phyloP scores from a whole-genome alignment of 2,329 filamentous ascomycete species.

The Graphiopsis chlorocephala region DNA sequence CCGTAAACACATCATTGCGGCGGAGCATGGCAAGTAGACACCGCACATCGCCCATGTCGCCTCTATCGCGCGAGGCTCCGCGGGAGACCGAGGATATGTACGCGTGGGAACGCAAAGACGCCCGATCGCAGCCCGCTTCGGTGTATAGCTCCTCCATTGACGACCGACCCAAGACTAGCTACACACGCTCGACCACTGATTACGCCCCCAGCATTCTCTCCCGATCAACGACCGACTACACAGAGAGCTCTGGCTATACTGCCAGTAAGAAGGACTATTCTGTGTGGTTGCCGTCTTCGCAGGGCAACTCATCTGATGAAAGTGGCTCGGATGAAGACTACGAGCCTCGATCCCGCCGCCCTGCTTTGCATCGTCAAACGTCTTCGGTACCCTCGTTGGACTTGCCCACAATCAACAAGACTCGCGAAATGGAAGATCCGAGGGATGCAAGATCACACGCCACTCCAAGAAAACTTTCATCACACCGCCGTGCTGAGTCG shows the following conservation, averaged over 20 bases:
- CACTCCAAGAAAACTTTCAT: slow-evolving; percentile 8
- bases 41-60: slow-evolving; percentile 20
- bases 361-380: slow-evolving; percentile 41
- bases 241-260: slow-evolving; percentile 17
- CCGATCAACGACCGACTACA: slow-evolving; percentile 28
- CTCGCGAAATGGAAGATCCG: slow-evolving; percentile 33
- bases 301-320: slow-evolving; percentile 33
- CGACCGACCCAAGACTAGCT: slow-evolving; percentile 5
- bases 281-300: slow-evolving; percentile 49
- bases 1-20: slow-evolving; percentile 17
- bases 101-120: slow-evolving; percentile 11
- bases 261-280: slow-evolving; percentile 41
- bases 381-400: slow-evolving; percentile 50
- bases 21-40: slow-evolving; percentile 27
- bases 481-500: slow-evolving; percentile 18
- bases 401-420: slow-evolving; percentile 45
- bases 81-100: slow-evolving; percentile 3
- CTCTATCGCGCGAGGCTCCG: background rate
- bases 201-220: slow-evolving; percentile 27
- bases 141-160: slow-evolving; percentile 6
- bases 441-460: background rate
- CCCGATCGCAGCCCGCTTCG: slow-evolving; percentile 2
- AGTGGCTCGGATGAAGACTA: slow-evolving; percentile 29
- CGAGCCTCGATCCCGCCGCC: slow-evolving; percentile 27
- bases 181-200: slow-evolving; percentile 25